Base-by-base conservation (phyloP, 2,329 filamentous ascomycete genomes). In the Penicillium hordei region DNA sequence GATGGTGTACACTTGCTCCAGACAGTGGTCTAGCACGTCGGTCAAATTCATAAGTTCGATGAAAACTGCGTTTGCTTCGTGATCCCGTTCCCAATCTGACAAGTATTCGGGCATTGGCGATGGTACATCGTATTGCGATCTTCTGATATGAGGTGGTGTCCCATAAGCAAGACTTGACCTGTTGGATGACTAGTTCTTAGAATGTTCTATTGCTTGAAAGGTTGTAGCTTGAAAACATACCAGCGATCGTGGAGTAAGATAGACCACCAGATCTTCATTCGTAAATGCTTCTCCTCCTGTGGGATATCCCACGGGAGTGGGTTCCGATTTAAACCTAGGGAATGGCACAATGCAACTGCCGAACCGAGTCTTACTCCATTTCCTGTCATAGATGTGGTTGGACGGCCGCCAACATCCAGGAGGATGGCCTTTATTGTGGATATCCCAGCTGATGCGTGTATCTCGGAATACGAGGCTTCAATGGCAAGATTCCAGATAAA, bases 401-500 rank as follows among this genome's bases (percentile, higher is more conserved):
- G 83, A 5, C 83, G 74, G 0, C 84, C 84, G 3, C 79, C 77
- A 0, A 86, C 73, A 55, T 86, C 83, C 1, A 86, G 68, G 1
- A 85, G 67, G 6, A 82, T 78, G 1, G 82, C 78, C 4, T 80
- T 75, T 8, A 86, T 76, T 0, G 82, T 82, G 0, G 82, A 81
- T 46, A 85, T 77, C 0, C 82, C 81, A 0, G 83, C 82, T 0
- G 80, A 81, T 2, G 82, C 68, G 23, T 81, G 75, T 1, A 85
- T 73, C 43, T 86, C 83, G 0, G 81, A 83, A 59, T 83, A 80
- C 0, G 84, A 70, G 0, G 82, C 81, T 57, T 83, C 81, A 19
- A 76, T 80, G 2, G 82, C 81, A 21, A 82, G 76, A 42, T 85
- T 85, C 83, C 83, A 86, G 23, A 83, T 78, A 62, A 82, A 86